Base-by-base conservation (phyloP, 306 rosid species). In the Cucurbita argyrosperma region DNA sequence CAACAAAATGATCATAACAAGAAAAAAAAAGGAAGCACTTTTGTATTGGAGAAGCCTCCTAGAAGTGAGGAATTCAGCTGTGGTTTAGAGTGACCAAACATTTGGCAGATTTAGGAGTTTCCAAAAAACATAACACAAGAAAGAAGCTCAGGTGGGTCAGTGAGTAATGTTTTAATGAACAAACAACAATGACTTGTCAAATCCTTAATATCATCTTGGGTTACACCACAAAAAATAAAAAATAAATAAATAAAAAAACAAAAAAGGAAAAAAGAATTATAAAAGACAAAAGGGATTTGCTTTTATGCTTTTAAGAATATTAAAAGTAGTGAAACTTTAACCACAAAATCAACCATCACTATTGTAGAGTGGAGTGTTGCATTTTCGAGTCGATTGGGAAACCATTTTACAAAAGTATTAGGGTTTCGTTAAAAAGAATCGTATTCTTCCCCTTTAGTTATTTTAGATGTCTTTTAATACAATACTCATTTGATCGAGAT, bases 41-140 rank as follows among this genome's bases (percentile, higher is more conserved):
- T 88, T 89, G 88, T 89, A 85, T 74, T 74, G 83, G 73, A 77
- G 86, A 89, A 89, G 96, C 86, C 86, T 83, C 88, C 92, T 89
- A 83, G 88, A 89, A 87, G 86, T 85, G 84, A 82, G 90, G 90
- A 81, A 84, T 82, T 81, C 45, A 69, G 18, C 23, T 85, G 81
- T 80, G 77, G 74, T 75, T 79, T 83, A 81, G 83, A 78, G 80
- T 80, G 61, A 45, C 75, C 75, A 82, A 76, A 80, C 82, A 87
- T 81, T 86, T 81, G 85, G 75, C 87, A 87, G 88, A 88, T 83
- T 90, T 86, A 84, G 85, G 74, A 49, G 26, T 70, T 53, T 51
- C 51, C 37, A 54, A 73, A 47, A 6, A 49, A 26, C 4, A n/a
- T n/a, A 53, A n/a, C 7, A 5, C 50, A 30, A 26, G 16, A 46